Evolutionary conservation across 441 rosid species (phyloP), one percentile per base, ranked within the genome.

Genomic region (Pelargonium citronellum): DNA sequence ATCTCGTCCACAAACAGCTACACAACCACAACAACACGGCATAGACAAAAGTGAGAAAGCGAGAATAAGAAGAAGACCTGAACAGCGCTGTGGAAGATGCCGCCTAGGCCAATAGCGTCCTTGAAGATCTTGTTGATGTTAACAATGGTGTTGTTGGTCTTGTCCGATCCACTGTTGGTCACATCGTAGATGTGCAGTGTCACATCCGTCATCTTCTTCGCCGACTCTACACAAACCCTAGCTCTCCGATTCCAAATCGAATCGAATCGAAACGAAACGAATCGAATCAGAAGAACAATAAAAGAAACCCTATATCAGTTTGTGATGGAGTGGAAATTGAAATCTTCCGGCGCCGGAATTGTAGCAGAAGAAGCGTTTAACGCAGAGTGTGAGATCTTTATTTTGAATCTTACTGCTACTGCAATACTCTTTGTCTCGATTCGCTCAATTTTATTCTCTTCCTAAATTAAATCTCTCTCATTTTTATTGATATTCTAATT

Each of bases 51-150:
- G 30, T 24, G 30, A 24, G 30, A 24, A 2, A 24, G 30, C 1
- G 30, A 24, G 30, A 53, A 4, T 1, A 10, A 49, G n/a, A 30
- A 47, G 19, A 16, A 17, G 27, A 90, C 99, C 97, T 95, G 97
- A 75, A 95, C 85, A 13, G 99, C 98, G 82, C 98, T 91, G 83
- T 95, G 99, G 78, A 95, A 95, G 79, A 95, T 92, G 39, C 98
- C 99, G 11, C 99, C 98, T 9, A 95, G 75, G 74, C 99, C 97
- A 17, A 95, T 87, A 17, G 91, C 89, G 69, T 95, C 98, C 73
- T 95, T 95, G 84, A 95, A 92, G 91, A 95, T 86, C 84, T 88
- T 87, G 66, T 92, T 95, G 85, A 95, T 92, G 75, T 92, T 88
- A 86, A 89, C 75, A 69, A 95, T 89, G 22, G 98, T 90, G 82